Conservation (phyloP, 495 filamentous ascomycete genomes). For the Podospora conica region DNA sequence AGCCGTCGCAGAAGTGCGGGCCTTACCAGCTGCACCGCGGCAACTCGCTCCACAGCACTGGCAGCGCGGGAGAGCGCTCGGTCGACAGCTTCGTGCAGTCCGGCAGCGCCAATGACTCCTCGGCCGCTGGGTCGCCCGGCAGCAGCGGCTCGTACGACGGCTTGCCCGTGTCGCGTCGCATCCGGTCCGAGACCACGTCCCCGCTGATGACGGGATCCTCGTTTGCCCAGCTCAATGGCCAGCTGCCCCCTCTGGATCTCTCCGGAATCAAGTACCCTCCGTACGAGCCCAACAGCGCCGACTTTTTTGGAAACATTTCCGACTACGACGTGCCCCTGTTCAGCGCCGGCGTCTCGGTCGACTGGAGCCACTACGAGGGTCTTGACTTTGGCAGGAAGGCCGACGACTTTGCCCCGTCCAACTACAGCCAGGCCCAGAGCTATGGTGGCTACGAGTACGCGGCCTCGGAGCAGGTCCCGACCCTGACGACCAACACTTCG, state of each 20-base stretch:
- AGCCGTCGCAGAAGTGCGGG: slow-evolving; percentile 75
- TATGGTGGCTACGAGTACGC: slow-evolving; percentile 63
- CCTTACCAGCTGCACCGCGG: slow-evolving; percentile 76
- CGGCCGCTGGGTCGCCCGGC: slow-evolving; percentile 35
- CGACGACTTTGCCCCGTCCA: slow-evolving; percentile 53
- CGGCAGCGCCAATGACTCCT: slow-evolving; percentile 19
- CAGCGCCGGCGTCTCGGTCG: slow-evolving; percentile 61
- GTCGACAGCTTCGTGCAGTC: slow-evolving; percentile 55
- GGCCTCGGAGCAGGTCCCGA: slow-evolving; percentile 46
- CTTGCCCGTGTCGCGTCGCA: slow-evolving; percentile 43
- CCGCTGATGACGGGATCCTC: slow-evolving; percentile 54
- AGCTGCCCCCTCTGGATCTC: slow-evolving; percentile 61
- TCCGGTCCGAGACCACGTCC: slow-evolving; percentile 67
- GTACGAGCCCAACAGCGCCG: slow-evolving; percentile 48
- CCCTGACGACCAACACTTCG: slow-evolving; percentile 52
- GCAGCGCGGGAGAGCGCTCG: slow-evolving; percentile 57
- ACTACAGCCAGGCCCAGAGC: slow-evolving; percentile 64
- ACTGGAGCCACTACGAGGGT: slow-evolving; percentile 67
- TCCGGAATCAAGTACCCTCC: slow-evolving; percentile 47
- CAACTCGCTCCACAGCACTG: slow-evolving; percentile 59
- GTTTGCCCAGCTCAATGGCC: slow-evolving; percentile 54
- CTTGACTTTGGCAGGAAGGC: slow-evolving; percentile 47
- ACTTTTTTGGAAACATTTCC: slow-evolving; percentile 46
- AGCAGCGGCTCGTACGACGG: slow-evolving; percentile 16
- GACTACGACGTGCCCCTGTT: slow-evolving; percentile 62